Evolutionary conservation across 2,329 filamentous ascomycete genomes (phyloP).

Genomic region (Phyllosticta citrichinensis): DNA sequence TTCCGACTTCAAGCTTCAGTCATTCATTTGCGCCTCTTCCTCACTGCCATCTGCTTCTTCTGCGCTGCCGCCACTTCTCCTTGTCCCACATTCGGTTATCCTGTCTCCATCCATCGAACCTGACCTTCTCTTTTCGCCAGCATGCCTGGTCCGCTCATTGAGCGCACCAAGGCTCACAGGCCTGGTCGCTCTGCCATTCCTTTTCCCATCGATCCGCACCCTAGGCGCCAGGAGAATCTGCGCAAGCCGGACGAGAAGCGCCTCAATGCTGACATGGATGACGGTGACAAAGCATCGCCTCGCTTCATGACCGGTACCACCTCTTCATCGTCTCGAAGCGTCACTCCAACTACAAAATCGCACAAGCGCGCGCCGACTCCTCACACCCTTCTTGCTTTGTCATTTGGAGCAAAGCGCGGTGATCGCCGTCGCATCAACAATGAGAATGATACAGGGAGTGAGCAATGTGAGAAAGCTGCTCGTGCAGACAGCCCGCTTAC

Average conservation of each 20-base stretch:
- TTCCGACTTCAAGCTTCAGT: background rate
- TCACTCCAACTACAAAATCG: constrained; percentile 4
- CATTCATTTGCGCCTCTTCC: background rate
- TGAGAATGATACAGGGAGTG: constrained; percentile 8
- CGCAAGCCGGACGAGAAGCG: constrained; percentile 13
- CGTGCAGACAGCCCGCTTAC: background rate
- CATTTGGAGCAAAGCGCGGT: background rate
- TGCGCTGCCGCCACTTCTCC: background rate
- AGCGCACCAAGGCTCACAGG: constrained; percentile 15
- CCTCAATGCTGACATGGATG: constrained; percentile 1
- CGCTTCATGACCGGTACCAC: constrained; percentile 18
- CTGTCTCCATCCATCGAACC: background rate
- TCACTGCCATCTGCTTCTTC: background rate
- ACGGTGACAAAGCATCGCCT: constrained; percentile 5
- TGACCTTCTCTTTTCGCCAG: background rate
- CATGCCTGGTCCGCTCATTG: constrained; percentile 14
- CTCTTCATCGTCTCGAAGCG: constrained; percentile 17
- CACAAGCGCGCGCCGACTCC: constrained; percentile 6
- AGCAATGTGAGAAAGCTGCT: background rate
- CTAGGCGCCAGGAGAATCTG: constrained; percentile 2
- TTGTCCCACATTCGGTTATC: background rate
- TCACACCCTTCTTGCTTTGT: constrained; percentile 3
- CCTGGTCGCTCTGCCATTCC: constrained; percentile 6
- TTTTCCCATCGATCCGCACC: background rate
- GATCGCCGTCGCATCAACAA: constrained; percentile 11